Evolutionary conservation across 768 basidiomycete genomes (phyloP), one percentile per base, ranked within the genome.

Genomic region (Lactarius hatsudake): DNA sequence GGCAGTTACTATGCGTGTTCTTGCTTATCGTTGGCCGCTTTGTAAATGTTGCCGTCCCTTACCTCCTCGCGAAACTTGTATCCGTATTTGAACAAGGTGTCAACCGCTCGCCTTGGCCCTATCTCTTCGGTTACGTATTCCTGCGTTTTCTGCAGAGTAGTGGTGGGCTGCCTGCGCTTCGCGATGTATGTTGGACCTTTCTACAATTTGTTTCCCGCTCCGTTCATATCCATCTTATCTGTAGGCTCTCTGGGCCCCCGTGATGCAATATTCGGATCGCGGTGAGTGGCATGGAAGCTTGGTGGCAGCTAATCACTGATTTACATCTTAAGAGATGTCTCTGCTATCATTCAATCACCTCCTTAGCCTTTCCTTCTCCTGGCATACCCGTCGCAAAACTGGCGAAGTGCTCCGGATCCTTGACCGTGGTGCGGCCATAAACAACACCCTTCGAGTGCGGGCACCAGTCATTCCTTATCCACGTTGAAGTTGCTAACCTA

Each of bases 221-320:
- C 23, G 4, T 62, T 51, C 17, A 32, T 34, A 9, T 54, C 30
- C n/a, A 32, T 17, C 15, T 64, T n/a, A 54, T 58, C 56, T 61
- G 32, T 65, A 89, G 86, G 79, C 84, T 36, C 80, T 94, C 3
- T 96, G 93, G 91, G 84, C 89, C 2, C 92, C 94, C 1, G 90
- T 98, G 53, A 90, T 94, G 84, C 93, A 94, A 76, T 91, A 87
- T 75, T 92, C 91, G 0, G 93, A 96, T 74, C 79, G 88, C 72
- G 85, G 85, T 84, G 69, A 66, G 78, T 73, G 54, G 4, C 63
- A 53, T 23, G 12, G 17, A 6, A 28, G 53, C 20, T 45, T 13
- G 20, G 53, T 51, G 23, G 59, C 55, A 26, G 63, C 20, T 63
- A 23, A 8, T 68, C 9, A 48, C 15, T 64, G 62, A 40, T 64